These are phyloP conservation scores for Saccharomyces mikatae DNA, from an alignment of 805 yeast species.

Conservation along the genomic window DNA sequence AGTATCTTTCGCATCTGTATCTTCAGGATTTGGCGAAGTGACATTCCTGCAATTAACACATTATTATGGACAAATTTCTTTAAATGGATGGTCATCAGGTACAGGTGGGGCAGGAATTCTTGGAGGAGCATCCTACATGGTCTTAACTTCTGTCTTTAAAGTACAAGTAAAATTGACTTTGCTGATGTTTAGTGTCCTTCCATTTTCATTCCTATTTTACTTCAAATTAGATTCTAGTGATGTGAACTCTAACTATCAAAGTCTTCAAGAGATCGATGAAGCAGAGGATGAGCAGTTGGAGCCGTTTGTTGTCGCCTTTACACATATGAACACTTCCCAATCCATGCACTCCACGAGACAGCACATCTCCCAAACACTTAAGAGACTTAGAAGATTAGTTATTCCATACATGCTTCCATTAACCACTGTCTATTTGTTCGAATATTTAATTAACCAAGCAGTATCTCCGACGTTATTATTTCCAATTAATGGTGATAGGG, in stretches of 20 bases:
- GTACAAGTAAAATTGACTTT: slow-evolving; percentile 48
- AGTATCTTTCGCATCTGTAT: slow-evolving; percentile 66
- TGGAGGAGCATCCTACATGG: slow-evolving; percentile 67
- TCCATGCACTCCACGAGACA: slow-evolving; percentile 2
- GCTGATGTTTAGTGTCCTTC: slow-evolving; percentile 49
- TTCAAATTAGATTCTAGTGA: slow-evolving; percentile 20
- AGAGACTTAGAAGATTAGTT: slow-evolving; percentile 37
- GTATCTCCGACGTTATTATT: slow-evolving; percentile 81
- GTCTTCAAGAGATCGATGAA: not conserved
- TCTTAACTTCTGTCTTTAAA: slow-evolving; percentile 61
- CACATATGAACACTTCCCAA: not conserved
- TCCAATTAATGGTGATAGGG: slow-evolving; percentile 41
- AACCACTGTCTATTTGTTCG: slow-evolving; percentile 73
- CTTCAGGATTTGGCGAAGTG: slow-evolving; percentile 87
- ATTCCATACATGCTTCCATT: slow-evolving; percentile 77
- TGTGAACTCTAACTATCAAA: not conserved
- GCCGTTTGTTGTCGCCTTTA: not conserved
- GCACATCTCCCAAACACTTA: slow-evolving; percentile 25
- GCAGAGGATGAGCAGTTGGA: not conserved
- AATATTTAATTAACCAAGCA: slow-evolving; percentile 87
- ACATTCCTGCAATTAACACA: slow-evolving; percentile 86
- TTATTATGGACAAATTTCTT: slow-evolving; percentile 49
- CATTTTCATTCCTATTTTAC: slow-evolving; percentile 41
- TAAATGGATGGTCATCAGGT: slow-evolving; percentile 87
- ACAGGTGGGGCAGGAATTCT: slow-evolving; percentile 92